Percentiles rank a stretch among this genome's conserved stretches.
Evolutionary conservation across 2,329 filamentous ascomycete species (phyloP).

Genomic region (Talaromyces sp.): DNA sequence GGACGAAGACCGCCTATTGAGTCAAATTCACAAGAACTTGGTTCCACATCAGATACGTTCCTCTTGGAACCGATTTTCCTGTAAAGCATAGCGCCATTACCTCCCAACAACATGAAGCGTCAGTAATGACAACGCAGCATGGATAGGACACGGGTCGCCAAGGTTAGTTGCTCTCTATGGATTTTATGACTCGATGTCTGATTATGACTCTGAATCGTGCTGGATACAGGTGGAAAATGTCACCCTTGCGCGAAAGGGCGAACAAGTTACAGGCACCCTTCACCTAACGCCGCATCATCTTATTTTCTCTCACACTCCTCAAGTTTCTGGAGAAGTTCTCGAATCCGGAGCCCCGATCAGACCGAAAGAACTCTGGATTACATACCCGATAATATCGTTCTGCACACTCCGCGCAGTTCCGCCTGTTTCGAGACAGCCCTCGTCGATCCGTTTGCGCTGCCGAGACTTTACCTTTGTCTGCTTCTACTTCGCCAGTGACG

Average conservation of each 20-base stretch:
- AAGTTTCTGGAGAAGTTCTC: conserved; percentile 32
- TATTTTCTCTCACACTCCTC: conserved; percentile 56
- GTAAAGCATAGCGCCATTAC: background rate
- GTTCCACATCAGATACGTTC: background rate
- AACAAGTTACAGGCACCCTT: conserved; percentile 54
- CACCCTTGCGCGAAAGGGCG: conserved; percentile 53
- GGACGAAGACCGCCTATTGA: background rate
- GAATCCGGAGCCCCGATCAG: conserved; percentile 38
- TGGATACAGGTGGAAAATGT: conserved; percentile 49
- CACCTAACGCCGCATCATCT: conserved; percentile 61
- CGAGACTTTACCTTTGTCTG: conserved; percentile 92
- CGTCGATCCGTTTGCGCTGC: conserved; percentile 80
- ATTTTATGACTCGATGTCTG: background rate
- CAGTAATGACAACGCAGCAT: conserved; percentile 31
- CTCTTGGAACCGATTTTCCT: background rate
- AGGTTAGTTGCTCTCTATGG: conserved; percentile 25
- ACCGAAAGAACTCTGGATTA: conserved; percentile 79
- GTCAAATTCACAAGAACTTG: background rate
- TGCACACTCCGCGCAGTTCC: conserved; percentile 74
- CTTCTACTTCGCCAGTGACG: conserved; percentile 76
- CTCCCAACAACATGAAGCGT: conserved; percentile 22
- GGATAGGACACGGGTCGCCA: conserved; percentile 42
- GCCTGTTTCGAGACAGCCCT: conserved; percentile 62
- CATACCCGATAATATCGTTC: conserved; percentile 83
- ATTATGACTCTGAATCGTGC: background rate